Conservation (phyloP, 345 rosid species). For the Moricandia moricandioides region DNA sequence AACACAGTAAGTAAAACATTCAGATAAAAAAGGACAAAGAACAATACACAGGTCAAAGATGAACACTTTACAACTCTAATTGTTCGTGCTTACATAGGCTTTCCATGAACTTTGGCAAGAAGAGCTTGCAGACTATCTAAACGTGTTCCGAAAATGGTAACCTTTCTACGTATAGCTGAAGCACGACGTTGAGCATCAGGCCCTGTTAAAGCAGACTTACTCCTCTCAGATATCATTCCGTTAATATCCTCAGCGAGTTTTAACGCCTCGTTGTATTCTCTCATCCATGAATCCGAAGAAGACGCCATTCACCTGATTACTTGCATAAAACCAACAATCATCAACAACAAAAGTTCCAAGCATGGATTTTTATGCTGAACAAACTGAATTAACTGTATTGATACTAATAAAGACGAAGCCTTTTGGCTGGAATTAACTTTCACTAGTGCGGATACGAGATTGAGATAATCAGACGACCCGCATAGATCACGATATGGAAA, state of each 20-base stretch:
- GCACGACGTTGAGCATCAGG: conserved; percentile 89
- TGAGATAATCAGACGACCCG: background rate
- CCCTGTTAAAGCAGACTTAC: conserved; percentile 52
- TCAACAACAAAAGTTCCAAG: background rate
- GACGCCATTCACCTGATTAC: conserved; percentile 54
- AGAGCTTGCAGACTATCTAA: conserved; percentile 78
- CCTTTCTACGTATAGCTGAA: conserved; percentile 82
- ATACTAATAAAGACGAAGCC: background rate
- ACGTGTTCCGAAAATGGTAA: conserved; percentile 78
- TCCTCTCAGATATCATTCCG: conserved; percentile 77
- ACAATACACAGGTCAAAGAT: background rate
- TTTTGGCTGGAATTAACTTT: background rate
- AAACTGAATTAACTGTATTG: background rate
- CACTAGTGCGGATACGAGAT: background rate
- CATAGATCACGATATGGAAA: background rate
- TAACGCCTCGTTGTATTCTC: conserved; percentile 73
- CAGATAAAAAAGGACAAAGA: background rate
- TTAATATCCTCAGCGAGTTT: conserved; percentile 74
- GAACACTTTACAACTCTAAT: background rate
- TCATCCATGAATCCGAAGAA: conserved; percentile 77
- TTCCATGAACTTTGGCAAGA: conserved; percentile 64
- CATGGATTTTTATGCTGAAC: background rate
- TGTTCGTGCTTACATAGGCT: conserved; percentile 52
- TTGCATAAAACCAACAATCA: background rate
- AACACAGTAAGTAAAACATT: background rate